Evolutionary conservation across 2,329 filamentous ascomycete genomes (phyloP), one percentile per base, ranked within the genome.

Genomic region (Hawksworthiomyces lignivorus): DNA sequence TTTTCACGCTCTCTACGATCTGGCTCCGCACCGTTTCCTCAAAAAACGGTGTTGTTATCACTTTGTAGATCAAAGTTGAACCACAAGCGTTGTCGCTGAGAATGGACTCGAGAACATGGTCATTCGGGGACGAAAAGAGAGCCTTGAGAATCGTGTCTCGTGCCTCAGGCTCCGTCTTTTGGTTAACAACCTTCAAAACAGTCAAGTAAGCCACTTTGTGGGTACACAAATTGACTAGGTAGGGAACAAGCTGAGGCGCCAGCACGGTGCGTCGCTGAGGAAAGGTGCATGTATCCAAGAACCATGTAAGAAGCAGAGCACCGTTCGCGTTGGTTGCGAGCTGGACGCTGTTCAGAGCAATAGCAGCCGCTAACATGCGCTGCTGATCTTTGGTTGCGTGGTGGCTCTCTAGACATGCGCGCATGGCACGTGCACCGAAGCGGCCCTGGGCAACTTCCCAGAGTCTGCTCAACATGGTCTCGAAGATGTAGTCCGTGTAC

Each of bases 201-300:
- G 92, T 98, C 47, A 97, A 72, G 57, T 97, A 97, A 0, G 92
- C 92, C 43, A 98, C 90, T 71, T 97, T 97, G 72, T 98, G 92
- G 0, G 92, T 97, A 72, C 92, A 97, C 7, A 98, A 75, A 58
- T 96, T 87, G 19, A 96, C 88, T 24, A 98, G 72, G 58, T 94
- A 88, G 30, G 92, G 89, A 14, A 96, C 87, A 19, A 98, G 78
- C 52, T 89, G 81, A 17, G 92, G 92, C 33, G 92, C 89, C 42
- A 98, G 73, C 21, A 97, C 89, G 19, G 87, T 94, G 45, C 92
- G 84, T 50, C 92, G 84, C 52, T 84, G 80, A 27, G 90, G 88
- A 69, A 97, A 95, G 12, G 85, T 96, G 73, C 92, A 98, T 2
- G 92, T 97, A 59, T 98, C 92, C 42, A 98, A 72, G 72, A 97